These are phyloP conservation scores for Xylaria sp. DNA, from an alignment of 2,329 filamentous ascomycete genomes.

Conservation along the genomic window DNA sequence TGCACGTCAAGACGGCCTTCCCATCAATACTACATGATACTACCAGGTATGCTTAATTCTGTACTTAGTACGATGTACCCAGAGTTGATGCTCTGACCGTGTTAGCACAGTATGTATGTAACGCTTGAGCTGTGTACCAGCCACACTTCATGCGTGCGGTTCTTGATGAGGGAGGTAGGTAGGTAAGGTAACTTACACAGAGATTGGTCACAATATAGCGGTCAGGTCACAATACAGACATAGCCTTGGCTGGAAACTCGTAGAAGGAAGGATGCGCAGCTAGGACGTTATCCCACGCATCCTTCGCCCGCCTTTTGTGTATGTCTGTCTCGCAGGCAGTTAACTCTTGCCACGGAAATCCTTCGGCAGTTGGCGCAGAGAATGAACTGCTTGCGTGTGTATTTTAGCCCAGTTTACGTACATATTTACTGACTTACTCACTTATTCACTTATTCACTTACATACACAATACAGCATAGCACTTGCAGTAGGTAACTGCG, in stretches of 20 bases:
- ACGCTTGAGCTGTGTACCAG: background rate
- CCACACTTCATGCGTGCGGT: constrained; percentile 10
- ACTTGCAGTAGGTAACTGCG: background rate
- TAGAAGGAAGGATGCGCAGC: constrained; percentile 9
- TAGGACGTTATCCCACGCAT: constrained; percentile 6
- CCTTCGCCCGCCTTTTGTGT: background rate
- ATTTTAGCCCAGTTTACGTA: no score
- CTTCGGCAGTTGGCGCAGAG: constrained; percentile 19
- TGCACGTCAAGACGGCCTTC: constrained; percentile 2
- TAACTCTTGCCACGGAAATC: constrained; percentile 5
- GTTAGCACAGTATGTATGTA: constrained; percentile 1
- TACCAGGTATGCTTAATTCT: background rate
- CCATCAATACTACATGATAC: background rate
- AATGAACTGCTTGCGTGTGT: background rate
- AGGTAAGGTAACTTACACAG: background rate
- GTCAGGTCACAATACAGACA: background rate
- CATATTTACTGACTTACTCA: no score
- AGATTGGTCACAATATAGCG: background rate
- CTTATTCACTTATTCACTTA: no score
- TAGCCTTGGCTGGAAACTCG: background rate
- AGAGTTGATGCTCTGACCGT: background rate
- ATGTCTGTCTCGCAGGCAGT: background rate
- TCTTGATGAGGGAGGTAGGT: constrained; percentile 2
- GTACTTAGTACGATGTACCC: background rate
- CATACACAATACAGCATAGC: background rate